A percentile compares a stretch with the other conserved stretches of the same genome.
Conservation (phyloP, 2,329 filamentous ascomycete genomes). For the Colletotrichum sp. region DNA sequence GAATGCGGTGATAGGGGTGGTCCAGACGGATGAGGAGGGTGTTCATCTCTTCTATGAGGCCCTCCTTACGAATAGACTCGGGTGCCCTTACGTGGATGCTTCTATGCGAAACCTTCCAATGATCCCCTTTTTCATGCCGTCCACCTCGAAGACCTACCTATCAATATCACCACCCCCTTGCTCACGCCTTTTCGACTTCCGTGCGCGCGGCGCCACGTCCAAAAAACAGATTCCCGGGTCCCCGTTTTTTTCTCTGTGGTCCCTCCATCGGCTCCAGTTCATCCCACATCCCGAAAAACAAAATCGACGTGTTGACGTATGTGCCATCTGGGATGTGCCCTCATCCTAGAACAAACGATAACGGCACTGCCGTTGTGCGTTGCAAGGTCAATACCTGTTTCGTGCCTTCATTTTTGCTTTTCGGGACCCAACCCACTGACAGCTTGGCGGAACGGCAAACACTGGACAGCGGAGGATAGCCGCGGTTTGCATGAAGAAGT, state of each 20-base stretch:
- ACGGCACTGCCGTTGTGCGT: background rate
- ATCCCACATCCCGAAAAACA: constrained; percentile 7
- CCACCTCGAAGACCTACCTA: background rate
- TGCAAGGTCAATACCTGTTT: background rate
- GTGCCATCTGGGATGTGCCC: background rate
- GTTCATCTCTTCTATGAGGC: background rate
- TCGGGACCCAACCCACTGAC: background rate
- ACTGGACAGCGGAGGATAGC: background rate
- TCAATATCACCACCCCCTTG: background rate
- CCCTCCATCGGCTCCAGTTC: background rate
- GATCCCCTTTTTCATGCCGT: background rate
- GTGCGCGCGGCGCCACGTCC: background rate
- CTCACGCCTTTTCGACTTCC: background rate
- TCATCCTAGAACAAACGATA: background rate
- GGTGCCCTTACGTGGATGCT: background rate
- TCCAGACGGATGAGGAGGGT: background rate
- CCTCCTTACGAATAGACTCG: background rate
- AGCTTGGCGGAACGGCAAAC: background rate
- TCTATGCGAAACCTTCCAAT: background rate
- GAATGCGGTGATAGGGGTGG: background rate
- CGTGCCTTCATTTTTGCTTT: background rate
- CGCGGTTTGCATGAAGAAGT: background rate
- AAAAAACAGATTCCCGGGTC: background rate
- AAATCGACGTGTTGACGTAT: background rate
- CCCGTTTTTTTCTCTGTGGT: background rate